Evolutionary conservation across 179 eudicot genomes (phyloP).

Genomic region (Beta lomatogona): DNA sequence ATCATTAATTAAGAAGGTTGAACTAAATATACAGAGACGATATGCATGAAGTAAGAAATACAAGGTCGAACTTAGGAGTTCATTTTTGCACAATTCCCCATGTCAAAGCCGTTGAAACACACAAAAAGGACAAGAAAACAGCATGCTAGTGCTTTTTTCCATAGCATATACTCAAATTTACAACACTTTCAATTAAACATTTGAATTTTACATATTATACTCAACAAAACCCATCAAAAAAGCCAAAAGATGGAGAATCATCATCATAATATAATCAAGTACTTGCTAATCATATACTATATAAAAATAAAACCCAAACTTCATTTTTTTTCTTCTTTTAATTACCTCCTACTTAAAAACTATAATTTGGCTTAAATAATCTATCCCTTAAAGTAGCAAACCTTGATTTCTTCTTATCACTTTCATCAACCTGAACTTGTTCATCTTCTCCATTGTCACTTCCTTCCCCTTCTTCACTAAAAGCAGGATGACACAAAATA

Average conservation of each 20-base stretch:
- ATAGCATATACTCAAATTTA: background rate
- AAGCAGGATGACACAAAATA: conserved; percentile 75
- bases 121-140: conserved; percentile 7
- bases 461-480: conserved; percentile 41
- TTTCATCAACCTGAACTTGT: conserved; percentile 23
- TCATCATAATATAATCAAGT: background rate
- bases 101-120: conserved; percentile 11
- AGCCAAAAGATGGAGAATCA: conserved; percentile 4
- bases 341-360: conserved; percentile 41
- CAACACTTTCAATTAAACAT: background rate
- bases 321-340: background rate
- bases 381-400: conserved; percentile 39
- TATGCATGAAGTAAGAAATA: background rate
- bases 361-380: conserved; percentile 64
- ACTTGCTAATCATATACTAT: background rate
- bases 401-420: conserved; percentile 36
- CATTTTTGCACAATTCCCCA: conserved; percentile 3
- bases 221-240: conserved; percentile 24
- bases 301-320: background rate
- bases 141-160: conserved; percentile 1
- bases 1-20: no score
- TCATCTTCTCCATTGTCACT: conserved; percentile 18
- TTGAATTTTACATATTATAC: background rate
- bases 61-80: background rate
- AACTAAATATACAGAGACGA: no score